These are phyloP conservation scores for Aphelidium insulamus DNA, from an alignment of 371 early-diverging fungal species.

Conservation along the genomic window DNA sequence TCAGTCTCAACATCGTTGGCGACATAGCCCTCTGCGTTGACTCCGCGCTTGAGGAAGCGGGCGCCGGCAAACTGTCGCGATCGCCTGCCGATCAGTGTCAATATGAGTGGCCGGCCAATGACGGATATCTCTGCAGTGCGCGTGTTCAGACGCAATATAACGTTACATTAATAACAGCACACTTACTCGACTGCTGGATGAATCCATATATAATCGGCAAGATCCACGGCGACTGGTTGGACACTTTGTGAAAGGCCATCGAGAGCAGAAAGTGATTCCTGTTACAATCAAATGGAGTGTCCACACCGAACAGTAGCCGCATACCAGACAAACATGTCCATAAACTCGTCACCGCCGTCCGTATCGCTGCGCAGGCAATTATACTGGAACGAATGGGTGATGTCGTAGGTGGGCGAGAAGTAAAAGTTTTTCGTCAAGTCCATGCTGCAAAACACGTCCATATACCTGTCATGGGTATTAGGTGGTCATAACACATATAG, in stretches of 20 bases:
- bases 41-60: constrained; percentile 87
- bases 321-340: constrained; percentile 78
- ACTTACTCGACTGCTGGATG: constrained; percentile 76
- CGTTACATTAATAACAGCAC: neutral
- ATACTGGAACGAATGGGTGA: constrained; percentile 69
- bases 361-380: constrained; percentile 15
- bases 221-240: constrained; percentile 54
- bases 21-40: constrained; percentile 77
- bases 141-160: neutral
- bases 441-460: constrained; percentile 53
- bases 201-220: constrained; percentile 85
- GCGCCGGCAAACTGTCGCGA: constrained; percentile 91
- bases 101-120: constrained; percentile 57
- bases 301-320: too few relatives aligned
- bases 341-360: constrained; percentile 12
- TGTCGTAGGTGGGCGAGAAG: constrained; percentile 80
- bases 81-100: constrained; percentile 84
- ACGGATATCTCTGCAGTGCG: constrained; percentile 28
- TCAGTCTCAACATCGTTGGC: constrained; percentile 99
- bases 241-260: constrained; percentile 37
- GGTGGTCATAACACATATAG: too few relatives aligned
- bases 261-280: constrained; percentile 68
- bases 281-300: too few relatives aligned
- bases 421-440: constrained; percentile 72
- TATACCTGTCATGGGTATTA: constrained; percentile 30